Evolutionary conservation across 257 asterid species (phyloP).

Genomic region (Petrea volubilis): DNA sequence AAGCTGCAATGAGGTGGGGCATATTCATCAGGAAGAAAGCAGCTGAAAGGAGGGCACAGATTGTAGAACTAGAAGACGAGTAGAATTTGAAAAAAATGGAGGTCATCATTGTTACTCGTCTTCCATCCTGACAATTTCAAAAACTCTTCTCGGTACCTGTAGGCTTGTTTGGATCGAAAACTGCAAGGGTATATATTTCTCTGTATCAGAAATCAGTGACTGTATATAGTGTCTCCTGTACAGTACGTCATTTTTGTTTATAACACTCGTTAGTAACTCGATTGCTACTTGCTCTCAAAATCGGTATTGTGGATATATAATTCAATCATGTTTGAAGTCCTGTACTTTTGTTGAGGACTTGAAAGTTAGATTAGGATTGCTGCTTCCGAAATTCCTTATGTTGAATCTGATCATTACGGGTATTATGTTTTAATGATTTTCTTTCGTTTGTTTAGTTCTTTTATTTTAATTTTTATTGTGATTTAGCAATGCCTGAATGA

Average conservation of each 20-base stretch:
- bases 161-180: conserved; percentile 18
- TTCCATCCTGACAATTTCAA: conserved; percentile 8
- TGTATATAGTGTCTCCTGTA: conserved; percentile 33
- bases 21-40: conserved; percentile 95
- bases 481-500: too few species aligned
- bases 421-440: not conserved
- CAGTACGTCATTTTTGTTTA: conserved; percentile 32
- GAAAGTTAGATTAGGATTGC: not conserved
- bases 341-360: conserved; percentile 1
- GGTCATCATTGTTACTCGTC: not conserved
- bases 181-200: conserved; percentile 18
- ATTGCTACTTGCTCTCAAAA: not conserved
- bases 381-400: not conserved
- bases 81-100: conserved; percentile 22
- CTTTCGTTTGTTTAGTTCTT: not conserved
- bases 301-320: not conserved
- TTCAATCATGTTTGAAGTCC: not conserved
- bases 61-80: conserved; percentile 85
- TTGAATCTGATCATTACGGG: not conserved
- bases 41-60: conserved; percentile 94
- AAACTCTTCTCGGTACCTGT: not conserved
- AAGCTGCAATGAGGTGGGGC: conserved; percentile 99
- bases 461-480: not conserved
- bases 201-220: conserved; percentile 10
- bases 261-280: not conserved